phyloP scores from a whole-genome alignment of 2,329 filamentous ascomycete genomes.

The Rachicladosporium sp. region DNA sequence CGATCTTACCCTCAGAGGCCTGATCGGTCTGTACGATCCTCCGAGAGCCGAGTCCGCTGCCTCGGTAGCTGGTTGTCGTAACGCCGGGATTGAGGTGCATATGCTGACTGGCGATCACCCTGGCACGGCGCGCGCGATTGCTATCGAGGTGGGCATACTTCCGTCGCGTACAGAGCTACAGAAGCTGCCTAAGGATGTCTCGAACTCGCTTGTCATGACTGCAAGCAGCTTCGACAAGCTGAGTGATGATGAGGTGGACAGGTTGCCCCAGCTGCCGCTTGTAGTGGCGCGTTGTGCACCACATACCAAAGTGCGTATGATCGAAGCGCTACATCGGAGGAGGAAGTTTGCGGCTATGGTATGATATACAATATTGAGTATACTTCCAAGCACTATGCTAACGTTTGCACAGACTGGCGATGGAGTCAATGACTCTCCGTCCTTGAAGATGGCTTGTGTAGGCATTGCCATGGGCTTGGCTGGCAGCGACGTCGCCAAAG shows the following conservation, averaged over 20 bases:
- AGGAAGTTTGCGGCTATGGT: conserved; percentile 65
- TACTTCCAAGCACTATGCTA: background rate
- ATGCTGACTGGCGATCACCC: conserved; percentile 83
- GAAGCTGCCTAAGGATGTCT: conserved; percentile 47
- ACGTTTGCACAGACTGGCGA: conserved; percentile 49
- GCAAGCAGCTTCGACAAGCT: conserved; percentile 50
- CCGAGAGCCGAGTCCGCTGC: conserved; percentile 67
- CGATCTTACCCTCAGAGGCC: conserved; percentile 59
- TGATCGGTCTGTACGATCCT: conserved; percentile 77
- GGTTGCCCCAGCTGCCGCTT: conserved; percentile 61
- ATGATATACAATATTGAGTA: background rate
- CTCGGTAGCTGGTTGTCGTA: conserved; percentile 57
- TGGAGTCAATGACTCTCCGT: conserved; percentile 77
- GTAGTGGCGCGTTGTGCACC: conserved; percentile 78
- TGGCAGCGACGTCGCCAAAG: conserved; percentile 76
- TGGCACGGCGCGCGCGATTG: conserved; percentile 66
- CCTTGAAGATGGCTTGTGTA: conserved; percentile 67
- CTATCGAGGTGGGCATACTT: conserved; percentile 66
- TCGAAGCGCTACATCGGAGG: conserved; percentile 70
- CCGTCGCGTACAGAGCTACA: conserved; percentile 37
- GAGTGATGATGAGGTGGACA: conserved; percentile 61
- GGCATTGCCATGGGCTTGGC: conserved; percentile 78
- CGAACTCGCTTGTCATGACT: conserved; percentile 58
- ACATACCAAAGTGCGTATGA: conserved; percentile 81
- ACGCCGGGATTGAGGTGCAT: conserved; percentile 65